Evolutionary conservation across 768 basidiomycete species (phyloP).

Genomic region (Boletus reticulatus): DNA sequence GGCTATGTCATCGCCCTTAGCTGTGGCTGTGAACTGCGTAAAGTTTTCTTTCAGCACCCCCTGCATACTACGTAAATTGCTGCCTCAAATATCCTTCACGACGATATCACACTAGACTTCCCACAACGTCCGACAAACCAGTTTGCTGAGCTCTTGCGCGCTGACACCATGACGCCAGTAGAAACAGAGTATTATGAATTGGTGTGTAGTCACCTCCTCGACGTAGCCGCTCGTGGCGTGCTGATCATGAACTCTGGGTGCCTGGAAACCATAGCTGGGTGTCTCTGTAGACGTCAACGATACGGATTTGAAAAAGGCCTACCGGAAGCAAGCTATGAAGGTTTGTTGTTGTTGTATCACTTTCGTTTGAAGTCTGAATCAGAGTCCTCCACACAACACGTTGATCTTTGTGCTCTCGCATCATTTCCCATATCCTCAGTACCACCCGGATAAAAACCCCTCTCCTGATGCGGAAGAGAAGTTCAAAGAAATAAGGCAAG

Average conservation of each 20-base stretch:
- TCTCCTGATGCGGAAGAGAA: constrained; percentile 92
- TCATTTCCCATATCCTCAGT: constrained; percentile 44
- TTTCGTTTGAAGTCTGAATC: neutral
- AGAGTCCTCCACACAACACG: neutral
- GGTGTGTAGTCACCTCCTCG: constrained; percentile 40
- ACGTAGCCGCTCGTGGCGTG: neutral
- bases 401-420: neutral
- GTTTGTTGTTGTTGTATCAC: constrained; percentile 38
- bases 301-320: constrained; percentile 89
- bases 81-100: neutral
- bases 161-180: constrained; percentile 67
- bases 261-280: constrained; percentile 48
- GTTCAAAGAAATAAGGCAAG: constrained; percentile 93
- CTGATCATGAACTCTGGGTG: constrained; percentile 1
- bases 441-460: constrained; percentile 94
- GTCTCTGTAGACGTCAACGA: constrained; percentile 74
- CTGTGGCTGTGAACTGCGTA: constrained; percentile 28
- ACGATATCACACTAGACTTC: constrained; percentile 7
- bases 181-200: constrained; percentile 90
- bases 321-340: constrained; percentile 92
- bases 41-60: constrained; percentile 7
- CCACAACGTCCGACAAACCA: neutral
- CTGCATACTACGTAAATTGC: neutral
- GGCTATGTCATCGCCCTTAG: constrained; percentile 20
- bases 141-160: neutral